Evolutionary conservation across 2,329 filamentous ascomycete genomes (phyloP).

Genomic region (Fusarium sarcochroum): DNA sequence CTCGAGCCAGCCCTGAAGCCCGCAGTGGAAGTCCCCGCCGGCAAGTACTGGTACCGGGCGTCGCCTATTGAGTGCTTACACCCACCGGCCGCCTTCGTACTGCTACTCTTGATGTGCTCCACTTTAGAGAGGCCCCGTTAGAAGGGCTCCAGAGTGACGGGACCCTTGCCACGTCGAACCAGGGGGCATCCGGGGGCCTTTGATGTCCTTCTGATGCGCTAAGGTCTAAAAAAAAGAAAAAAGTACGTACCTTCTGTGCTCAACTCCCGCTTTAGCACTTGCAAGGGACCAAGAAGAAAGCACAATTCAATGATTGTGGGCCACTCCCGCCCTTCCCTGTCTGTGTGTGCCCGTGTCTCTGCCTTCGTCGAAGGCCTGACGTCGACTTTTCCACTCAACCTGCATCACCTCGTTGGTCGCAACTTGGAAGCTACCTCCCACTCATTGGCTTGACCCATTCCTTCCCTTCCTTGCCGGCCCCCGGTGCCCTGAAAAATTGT

Average conservation of each 20-base stretch:
- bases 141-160: constrained; percentile 36
- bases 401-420: constrained; percentile 37
- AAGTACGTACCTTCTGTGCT: constrained; percentile 25
- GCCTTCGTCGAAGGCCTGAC: constrained; percentile 34
- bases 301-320: constrained; percentile 40
- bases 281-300: constrained; percentile 35
- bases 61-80: constrained; percentile 6
- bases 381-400: constrained; percentile 42
- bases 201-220: constrained; percentile 28
- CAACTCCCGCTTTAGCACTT: constrained; percentile 25
- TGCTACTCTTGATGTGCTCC: constrained; percentile 24
- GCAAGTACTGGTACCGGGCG: constrained; percentile 30
- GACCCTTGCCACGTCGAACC: constrained; percentile 42
- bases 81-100: constrained; percentile 19
- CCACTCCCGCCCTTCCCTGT: constrained; percentile 38
- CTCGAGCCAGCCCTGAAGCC: constrained; percentile 10
- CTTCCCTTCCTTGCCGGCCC: constrained; percentile 42
- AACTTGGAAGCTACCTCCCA: constrained; percentile 23
- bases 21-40: constrained; percentile 20
- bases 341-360: constrained; percentile 20
- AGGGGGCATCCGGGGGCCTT: constrained; percentile 33
- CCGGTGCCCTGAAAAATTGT: constrained; percentile 46
- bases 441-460: constrained; percentile 39
- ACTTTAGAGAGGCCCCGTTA: constrained; percentile 30
- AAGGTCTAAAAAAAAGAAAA: constrained; percentile 28